Conservation (phyloP, 192 early-diverging fungal genomes). For the Backusella tarrabulga region DNA sequence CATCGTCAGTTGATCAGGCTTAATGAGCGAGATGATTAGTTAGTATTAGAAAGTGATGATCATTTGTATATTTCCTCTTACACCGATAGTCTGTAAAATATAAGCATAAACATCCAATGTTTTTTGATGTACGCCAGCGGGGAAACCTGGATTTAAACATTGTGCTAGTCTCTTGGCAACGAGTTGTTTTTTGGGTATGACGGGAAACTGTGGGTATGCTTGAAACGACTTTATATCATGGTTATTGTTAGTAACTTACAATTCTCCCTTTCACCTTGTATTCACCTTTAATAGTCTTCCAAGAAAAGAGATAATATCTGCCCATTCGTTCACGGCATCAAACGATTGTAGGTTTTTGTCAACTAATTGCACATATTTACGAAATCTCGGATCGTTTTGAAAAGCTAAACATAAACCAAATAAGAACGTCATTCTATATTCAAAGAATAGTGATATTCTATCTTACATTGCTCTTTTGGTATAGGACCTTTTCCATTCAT, state of each 20-base stretch:
- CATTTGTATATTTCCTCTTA: slow-evolving; percentile 32
- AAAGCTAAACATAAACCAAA: not conserved
- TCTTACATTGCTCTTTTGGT: not conserved
- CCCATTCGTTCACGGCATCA: slow-evolving; percentile 93
- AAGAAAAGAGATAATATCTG: slow-evolving; percentile 90
- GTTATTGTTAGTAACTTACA: not conserved
- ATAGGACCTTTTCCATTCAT: not conserved
- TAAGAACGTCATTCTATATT: too few relatives aligned
- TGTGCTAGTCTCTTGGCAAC: slow-evolving; percentile 93
- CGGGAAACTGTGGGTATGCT: slow-evolving; percentile 68
- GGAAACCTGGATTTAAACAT: slow-evolving; percentile 91
- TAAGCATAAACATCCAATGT: slow-evolving; percentile 84
- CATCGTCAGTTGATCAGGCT: slow-evolving; percentile 69
- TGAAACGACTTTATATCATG: slow-evolving; percentile 61
- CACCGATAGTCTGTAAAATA: slow-evolving; percentile 70
- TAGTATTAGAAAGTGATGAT: slow-evolving; percentile 35
- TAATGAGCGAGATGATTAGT: slow-evolving; percentile 65
- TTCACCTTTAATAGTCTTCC: slow-evolving; percentile 75
- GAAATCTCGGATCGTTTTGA: slow-evolving; percentile 75
- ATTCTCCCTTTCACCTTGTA: not conserved
- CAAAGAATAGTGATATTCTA: not conserved
- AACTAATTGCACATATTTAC: slow-evolving; percentile 77
- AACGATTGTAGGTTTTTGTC: slow-evolving; percentile 90
- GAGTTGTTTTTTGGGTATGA: slow-evolving; percentile 81
- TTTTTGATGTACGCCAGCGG: slow-evolving; percentile 94